A percentile compares a stretch with the other conserved stretches of the same genome.
These are phyloP conservation scores for Potentilla sterilis DNA, from an alignment of 306 rosid species.

Conservation along the genomic window DNA sequence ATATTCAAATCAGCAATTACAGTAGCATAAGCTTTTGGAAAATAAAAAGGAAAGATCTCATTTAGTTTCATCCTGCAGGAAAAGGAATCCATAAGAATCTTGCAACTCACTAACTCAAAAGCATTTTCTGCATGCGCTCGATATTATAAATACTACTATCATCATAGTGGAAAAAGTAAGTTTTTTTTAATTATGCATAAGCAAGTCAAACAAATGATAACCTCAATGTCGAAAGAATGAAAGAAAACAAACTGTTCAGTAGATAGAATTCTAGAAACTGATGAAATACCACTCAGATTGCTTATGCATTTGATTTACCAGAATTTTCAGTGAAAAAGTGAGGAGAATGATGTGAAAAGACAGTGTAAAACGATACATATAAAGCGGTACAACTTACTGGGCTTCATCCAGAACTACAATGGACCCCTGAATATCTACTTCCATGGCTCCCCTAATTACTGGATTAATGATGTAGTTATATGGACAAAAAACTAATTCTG, in stretches of 20 bases:
- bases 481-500: slow-evolving; percentile 88
- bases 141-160: not conserved
- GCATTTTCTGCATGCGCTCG: not conserved
- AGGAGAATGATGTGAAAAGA: not conserved
- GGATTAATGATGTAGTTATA: slow-evolving; percentile 88
- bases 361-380: not conserved
- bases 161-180: not conserved
- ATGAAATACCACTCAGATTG: not conserved
- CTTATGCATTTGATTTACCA: not conserved
- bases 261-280: not conserved
- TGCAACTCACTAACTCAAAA: not conserved
- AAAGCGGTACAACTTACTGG: slow-evolving; percentile 58
- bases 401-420: slow-evolving; percentile 83
- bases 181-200: not conserved
- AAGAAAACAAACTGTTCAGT: not conserved
- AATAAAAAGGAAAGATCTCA: not conserved
- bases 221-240: not conserved
- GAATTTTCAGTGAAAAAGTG: not conserved
- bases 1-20: not conserved
- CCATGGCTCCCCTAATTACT: slow-evolving; percentile 90
- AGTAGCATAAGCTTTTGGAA: not conserved
- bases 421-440: slow-evolving; percentile 82
- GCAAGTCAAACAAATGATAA: not conserved
- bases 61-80: not conserved
- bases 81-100: not conserved